Percentiles rank a stretch among this genome's conserved stretches.
Conservation (phyloP, 371 early-diverging fungal genomes). For the Syncephalastrum racemosum region DNA sequence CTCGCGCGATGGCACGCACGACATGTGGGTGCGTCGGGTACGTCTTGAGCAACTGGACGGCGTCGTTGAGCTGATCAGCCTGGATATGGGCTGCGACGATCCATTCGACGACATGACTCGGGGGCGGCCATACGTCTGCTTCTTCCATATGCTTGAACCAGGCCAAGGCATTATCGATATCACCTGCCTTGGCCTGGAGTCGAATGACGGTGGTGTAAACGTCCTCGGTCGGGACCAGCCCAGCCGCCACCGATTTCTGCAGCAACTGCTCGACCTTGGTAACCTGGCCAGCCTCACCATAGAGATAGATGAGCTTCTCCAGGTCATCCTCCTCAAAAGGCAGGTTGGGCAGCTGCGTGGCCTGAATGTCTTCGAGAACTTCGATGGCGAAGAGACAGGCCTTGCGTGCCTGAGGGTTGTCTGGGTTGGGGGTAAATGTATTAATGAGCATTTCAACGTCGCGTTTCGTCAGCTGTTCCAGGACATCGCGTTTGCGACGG, state of each 20-base stretch:
- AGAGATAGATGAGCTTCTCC: slow-evolving; percentile 10
- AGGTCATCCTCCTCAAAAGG: slow-evolving; percentile 6
- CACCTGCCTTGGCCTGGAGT: slow-evolving; percentile 17
- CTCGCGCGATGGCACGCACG: slow-evolving; percentile 3
- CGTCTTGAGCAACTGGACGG: slow-evolving; percentile 9
- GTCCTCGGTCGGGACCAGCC: slow-evolving; percentile 12
- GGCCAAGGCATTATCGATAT: slow-evolving; percentile 13
- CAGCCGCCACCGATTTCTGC: slow-evolving; percentile 5
- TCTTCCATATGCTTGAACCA: slow-evolving; percentile 24
- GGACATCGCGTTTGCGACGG: slow-evolving; percentile 2
- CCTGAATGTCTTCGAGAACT: slow-evolving; percentile 15
- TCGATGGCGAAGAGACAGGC: slow-evolving; percentile 4
- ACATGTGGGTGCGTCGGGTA: slow-evolving; percentile 6
- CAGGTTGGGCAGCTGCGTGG: neutral
- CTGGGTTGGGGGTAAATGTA: slow-evolving; percentile 11
- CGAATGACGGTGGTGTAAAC: slow-evolving; percentile 30
- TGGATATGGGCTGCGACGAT: slow-evolving; percentile 20
- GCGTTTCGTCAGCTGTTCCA: slow-evolving; percentile 13
- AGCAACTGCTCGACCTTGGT: slow-evolving; percentile 18
- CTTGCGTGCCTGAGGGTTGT: neutral
- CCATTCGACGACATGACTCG: slow-evolving; percentile 10
- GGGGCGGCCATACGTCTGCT: slow-evolving; percentile 2
- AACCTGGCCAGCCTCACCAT: slow-evolving; percentile 13
- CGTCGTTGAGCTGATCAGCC: slow-evolving; percentile 14
- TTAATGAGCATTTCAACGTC: slow-evolving; percentile 16